Evolutionary conservation across 169 alveolate genomes (phyloP).

Genomic region (Plasmodium billcollinsi): DNA sequence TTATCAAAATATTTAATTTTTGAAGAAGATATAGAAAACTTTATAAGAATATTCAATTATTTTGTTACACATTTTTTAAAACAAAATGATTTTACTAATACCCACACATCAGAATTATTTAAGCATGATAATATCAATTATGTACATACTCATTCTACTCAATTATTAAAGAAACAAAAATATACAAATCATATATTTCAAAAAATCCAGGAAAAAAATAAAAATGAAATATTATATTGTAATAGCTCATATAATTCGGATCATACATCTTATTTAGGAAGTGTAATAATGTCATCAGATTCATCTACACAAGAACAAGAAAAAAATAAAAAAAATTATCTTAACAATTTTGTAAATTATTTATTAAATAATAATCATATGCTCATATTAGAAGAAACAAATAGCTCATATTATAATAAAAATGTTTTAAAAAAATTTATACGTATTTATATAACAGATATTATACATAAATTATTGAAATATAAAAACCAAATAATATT

Average conservation of each 20-base stretch:
- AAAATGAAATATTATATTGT: neutral
- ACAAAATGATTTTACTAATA: neutral
- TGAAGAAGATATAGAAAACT: conserved; percentile 29
- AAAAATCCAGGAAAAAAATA: neutral
- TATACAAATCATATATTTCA: neutral
- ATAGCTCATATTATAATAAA: neutral
- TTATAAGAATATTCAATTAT: conserved; percentile 18
- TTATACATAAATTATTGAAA: conserved; percentile 16
- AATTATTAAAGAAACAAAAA: neutral
- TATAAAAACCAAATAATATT: conserved; percentile 7
- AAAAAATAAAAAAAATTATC: neutral
- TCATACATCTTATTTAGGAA: neutral
- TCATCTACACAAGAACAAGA: neutral
- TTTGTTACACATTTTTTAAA: conserved; percentile 9
- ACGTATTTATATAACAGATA: conserved; percentile 7
- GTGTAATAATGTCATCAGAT: conserved; percentile 28
- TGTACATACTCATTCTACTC: neutral
- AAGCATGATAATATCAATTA: too few relatives aligned
- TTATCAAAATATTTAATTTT: conserved; percentile 16
- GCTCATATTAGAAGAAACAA: neutral
- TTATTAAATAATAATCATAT: neutral
- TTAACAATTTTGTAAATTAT: conserved; percentile 8
- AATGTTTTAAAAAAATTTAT: conserved; percentile 8
- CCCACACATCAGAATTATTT: too few relatives aligned
- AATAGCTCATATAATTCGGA: neutral